Evolutionary conservation across 1,284 basidiomycete species (phyloP).

Genomic region (Moesziomyces sp.): DNA sequence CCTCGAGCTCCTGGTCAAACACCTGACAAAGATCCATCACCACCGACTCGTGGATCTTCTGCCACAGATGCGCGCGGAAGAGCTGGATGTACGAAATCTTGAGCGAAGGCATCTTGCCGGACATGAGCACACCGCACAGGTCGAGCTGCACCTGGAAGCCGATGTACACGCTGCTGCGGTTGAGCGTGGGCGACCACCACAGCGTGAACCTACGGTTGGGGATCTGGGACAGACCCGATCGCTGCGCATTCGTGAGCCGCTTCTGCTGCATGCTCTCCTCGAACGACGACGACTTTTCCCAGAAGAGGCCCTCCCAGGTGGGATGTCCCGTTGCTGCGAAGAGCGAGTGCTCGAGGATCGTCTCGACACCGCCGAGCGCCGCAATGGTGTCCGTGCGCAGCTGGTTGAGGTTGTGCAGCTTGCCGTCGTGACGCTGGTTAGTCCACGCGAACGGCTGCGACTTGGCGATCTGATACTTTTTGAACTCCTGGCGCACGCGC

Average conservation of each 20-base stretch:
- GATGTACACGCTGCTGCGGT: conserved; percentile 97
- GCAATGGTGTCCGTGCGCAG: conserved; percentile 99
- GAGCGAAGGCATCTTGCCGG: conserved; percentile 93
- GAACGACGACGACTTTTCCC: conserved; percentile 76
- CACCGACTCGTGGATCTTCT: conserved; percentile 79
- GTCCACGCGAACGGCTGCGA: conserved; percentile 98
- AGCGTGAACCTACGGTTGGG: conserved; percentile 99
- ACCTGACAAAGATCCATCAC: conserved; percentile 97
- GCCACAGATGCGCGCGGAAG: conserved; percentile 99
- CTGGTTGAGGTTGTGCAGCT: conserved; percentile 97
- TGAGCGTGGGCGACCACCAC: conserved; percentile 97
- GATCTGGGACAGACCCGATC: conserved; percentile 96
- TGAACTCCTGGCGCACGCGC: conserved; percentile 86
- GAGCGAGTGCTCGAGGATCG: conserved; percentile 94
- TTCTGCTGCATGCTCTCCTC: conserved; percentile 90
- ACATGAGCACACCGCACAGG: conserved; percentile 86
- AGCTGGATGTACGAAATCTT: conserved; percentile 90
- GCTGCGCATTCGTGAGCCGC: conserved; percentile 87
- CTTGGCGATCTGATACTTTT: conserved; percentile 91
- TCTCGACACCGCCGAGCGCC: conserved; percentile 97
- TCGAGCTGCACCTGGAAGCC: conserved; percentile 99
- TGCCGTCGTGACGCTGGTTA: conserved; percentile 95
- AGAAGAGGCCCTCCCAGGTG: conserved; percentile 73
- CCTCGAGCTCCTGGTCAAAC: conserved; percentile 98
- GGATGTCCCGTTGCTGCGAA: conserved; percentile 96